phyloP scores from a whole-genome alignment of 768 basidiomycete species.

The Daedaleopsis sinensis region DNA sequence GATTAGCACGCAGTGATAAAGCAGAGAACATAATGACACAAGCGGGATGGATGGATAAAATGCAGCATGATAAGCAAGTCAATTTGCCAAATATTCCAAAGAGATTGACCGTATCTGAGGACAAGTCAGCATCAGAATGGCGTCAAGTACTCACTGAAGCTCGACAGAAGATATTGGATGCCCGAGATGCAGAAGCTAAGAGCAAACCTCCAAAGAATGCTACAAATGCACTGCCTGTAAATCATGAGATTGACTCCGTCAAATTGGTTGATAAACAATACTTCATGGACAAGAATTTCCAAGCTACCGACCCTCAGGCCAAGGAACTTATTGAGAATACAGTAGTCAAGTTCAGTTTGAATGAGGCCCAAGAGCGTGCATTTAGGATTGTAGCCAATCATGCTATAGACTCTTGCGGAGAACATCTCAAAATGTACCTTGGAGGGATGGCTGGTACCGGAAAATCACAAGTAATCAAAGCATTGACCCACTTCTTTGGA shows the following conservation, averaged over 20 bases:
- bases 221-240: neutral
- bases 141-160: neutral
- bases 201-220: neutral
- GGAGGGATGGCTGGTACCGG: too few relatives aligned
- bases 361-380: too few relatives aligned
- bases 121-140: neutral
- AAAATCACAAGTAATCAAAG: conserved; percentile 14
- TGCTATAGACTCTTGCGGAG: too few relatives aligned
- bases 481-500: conserved; percentile 10
- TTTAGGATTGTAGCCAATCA: too few relatives aligned
- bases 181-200: neutral
- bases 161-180: neutral
- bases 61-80: neutral
- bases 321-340: too few relatives aligned
- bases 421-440: too few relatives aligned
- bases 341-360: too few relatives aligned
- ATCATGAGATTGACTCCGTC: too few relatives aligned
- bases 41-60: neutral
- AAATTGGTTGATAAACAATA: too few relatives aligned
- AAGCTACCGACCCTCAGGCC: too few relatives aligned
- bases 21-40: neutral
- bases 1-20: neutral
- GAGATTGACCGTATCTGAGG: neutral
- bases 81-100: neutral
- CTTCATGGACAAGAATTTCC: too few relatives aligned